Percentiles rank a stretch among this genome's conserved stretches.
Evolutionary conservation across 2,329 filamentous ascomycete genomes (phyloP).

Genomic region (Beauveria caledonica): DNA sequence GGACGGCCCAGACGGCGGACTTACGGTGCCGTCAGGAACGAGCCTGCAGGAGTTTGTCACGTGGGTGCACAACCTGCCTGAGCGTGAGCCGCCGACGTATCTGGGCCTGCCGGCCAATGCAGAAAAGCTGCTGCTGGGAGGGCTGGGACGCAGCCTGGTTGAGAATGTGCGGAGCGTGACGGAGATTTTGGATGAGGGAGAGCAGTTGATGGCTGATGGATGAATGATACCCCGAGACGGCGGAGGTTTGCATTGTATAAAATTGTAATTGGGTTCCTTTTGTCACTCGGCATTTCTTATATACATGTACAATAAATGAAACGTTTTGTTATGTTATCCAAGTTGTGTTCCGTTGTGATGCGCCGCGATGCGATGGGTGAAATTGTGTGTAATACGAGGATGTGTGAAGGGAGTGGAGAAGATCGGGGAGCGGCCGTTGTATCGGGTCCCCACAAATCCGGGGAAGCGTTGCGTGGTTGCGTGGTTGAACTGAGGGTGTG

Average conservation of each 20-base stretch:
- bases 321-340: not conserved
- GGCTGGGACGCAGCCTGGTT: conserved; percentile 78
- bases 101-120: conserved; percentile 90
- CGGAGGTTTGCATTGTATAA: not conserved
- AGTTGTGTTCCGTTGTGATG: not conserved
- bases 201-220: conserved; percentile 72
- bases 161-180: conserved; percentile 77
- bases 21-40: conserved; percentile 73
- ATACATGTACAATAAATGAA: not conserved
- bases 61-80: conserved; percentile 88
- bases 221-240: conserved; percentile 14
- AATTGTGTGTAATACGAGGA: not conserved
- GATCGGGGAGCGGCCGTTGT: not conserved
- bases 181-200: conserved; percentile 84
- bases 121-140: conserved; percentile 88
- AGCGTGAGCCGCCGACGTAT: conserved; percentile 93
- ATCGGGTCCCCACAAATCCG: not conserved
- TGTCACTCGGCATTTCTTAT: not conserved
- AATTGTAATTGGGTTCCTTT: conserved; percentile 1
- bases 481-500: not conserved
- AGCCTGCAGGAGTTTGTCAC: conserved; percentile 76
- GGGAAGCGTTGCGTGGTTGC: not conserved
- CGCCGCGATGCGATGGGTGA: not conserved
- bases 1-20: conserved; percentile 51
- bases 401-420: not conserved